These are phyloP conservation scores for Apophysomyces sp. DNA, from an alignment of 371 early-diverging fungal genomes.

Conservation along the genomic window DNA sequence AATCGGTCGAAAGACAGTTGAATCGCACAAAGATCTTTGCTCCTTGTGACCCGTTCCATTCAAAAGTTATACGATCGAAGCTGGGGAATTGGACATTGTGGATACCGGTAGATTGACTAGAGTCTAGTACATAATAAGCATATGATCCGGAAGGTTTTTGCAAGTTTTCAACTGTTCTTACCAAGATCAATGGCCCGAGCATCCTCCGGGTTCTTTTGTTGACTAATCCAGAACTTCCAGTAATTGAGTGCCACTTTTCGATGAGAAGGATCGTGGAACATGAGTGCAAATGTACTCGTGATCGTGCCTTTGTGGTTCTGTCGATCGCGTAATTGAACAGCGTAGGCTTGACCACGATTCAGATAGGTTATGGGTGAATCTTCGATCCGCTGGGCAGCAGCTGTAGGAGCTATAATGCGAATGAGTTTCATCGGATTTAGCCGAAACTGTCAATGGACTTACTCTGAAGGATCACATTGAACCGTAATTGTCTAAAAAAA, in stretches of 20 bases:
- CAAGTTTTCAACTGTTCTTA: constrained; percentile 18
- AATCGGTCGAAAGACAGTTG: constrained; percentile 82
- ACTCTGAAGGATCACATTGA: constrained; percentile 3
- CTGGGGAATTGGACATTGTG: constrained; percentile 50
- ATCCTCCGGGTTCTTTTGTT: constrained; percentile 59
- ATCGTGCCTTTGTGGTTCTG: constrained; percentile 42
- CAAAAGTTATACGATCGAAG: constrained; percentile 78
- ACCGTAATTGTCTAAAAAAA: constrained; percentile 2
- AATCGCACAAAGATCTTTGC: constrained; percentile 74
- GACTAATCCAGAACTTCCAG: constrained; percentile 81
- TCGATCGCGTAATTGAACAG: constrained; percentile 38
- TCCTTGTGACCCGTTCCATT: constrained; percentile 70
- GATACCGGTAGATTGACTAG: constrained; percentile 39
- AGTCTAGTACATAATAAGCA: constrained; percentile 14
- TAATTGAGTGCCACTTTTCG: constrained; percentile 65
- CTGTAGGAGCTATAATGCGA: constrained; percentile 32
- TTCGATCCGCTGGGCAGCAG: constrained; percentile 30
- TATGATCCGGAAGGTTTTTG: not conserved
- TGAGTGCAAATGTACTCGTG: constrained; percentile 61
- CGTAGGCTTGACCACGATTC: constrained; percentile 66
- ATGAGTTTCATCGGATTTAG: not conserved
- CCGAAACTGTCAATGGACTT: not conserved
- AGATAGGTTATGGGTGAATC: constrained; percentile 59
- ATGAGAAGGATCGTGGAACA: constrained; percentile 76
- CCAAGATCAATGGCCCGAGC: constrained; percentile 71